Evolutionary conservation across 2,329 filamentous ascomycete genomes (phyloP), one percentile per base, ranked within the genome.

Genomic region (Cladosporium sp.): DNA sequence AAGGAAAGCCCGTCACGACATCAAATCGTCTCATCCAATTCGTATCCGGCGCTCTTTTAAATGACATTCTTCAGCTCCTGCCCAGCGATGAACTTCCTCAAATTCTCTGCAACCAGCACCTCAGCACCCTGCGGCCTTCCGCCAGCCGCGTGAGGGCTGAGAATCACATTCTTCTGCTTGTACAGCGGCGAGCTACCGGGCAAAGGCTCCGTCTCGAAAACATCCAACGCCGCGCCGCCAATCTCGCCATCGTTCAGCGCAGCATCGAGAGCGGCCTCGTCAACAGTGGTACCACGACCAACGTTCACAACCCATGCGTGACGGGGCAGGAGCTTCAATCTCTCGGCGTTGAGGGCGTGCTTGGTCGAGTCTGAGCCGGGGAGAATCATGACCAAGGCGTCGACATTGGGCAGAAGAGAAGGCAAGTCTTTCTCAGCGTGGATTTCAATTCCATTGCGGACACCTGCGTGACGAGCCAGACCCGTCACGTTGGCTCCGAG

Each of bases 311-410:
- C 37, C 3, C 78, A 61, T 2, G 73, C 66, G 64, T 84, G 81
- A 56, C 74, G 75, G 32, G 81, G 80, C 54, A 84, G 67, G 40
- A 75, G 61, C 56, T 66, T 69, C 39, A 84, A 62, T 7, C 79
- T 65, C 64, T 80, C 77, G 22, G 70, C 72, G 57, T 78, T 79
- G 53, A 84, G 71, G 1, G 71, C 80, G 58, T 84, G 68, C 30
- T 68, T 69, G 20, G 81, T 84, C n/a, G 73, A 70, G 7, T 76
- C 77, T 30, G 75, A 75, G 0, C 81, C 81, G 0, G 81, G 81
- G 7, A 84, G 70, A 55, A 84, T 84, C 82, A 85, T 84, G 58
- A 85, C 80, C n/a, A 85, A 71, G 0, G 80, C 82, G 59, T 85
- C 82, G 0, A 81, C 83, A 62, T 75, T 61, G 27, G 75, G 70